Evolutionary conservation across 1,284 basidiomycete genomes (phyloP), one percentile per base, ranked within the genome.

Genomic region (Agroathelia rolfsii): DNA sequence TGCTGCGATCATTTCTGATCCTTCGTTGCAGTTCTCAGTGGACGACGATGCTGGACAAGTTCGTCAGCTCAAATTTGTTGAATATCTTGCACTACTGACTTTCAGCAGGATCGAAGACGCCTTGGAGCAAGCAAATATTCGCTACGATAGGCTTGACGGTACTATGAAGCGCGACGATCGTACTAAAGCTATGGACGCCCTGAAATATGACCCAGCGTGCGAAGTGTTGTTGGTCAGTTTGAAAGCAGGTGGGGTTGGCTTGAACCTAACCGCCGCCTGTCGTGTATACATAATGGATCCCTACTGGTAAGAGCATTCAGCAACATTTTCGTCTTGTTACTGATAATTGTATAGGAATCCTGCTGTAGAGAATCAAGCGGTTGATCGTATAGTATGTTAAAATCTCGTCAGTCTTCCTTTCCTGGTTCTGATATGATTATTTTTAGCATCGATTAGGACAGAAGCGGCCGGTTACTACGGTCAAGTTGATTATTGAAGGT

Each of bases 131-230:
- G 72, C 77, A 16, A 70, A 73, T 24, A 96, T 96, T 49, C 72
- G 71, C 16, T 94, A 87, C 52, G 83, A 88, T 47, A 77, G 93
- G 26, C 61, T 99, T 21, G 95, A 99, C 57, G 95, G 95, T 0
- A 88, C 87, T 2, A 98, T 97, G 87, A 86, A 86, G 49, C 83
- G 94, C 38, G 92, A 95, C 35, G 88, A 94, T 32, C 76, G 95
- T 13, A 84, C 80, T 7, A 70, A 72, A 36, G 85, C 94, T 2
- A 92, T 98, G 76, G 85, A 93, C 15, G 74, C 79, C 1, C 69
- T 98, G 40, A 92, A 90, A 57, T 67, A 72, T 36, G 83, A 94
- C 45, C 82, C 84, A 12, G 64, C 64, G 23, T 83, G 84, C 51
- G 88, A 98, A 58, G 87, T 99, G 13, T 66, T 99, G 35, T 72